Base-by-base conservation (phyloP, 2,329 filamentous ascomycete genomes). In the Aspergillus sp. region DNA sequence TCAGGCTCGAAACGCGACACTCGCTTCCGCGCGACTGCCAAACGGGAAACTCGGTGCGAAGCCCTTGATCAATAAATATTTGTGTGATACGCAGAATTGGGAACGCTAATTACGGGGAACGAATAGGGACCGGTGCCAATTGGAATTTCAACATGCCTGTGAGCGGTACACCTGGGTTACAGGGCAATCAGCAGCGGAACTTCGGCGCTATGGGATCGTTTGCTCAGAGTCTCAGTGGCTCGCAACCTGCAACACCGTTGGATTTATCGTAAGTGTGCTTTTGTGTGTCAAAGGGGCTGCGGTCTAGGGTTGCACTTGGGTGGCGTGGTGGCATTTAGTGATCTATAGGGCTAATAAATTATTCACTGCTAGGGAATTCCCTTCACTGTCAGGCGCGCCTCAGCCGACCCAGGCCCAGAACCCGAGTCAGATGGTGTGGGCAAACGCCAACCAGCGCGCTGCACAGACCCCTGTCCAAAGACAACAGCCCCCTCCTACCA, bases 81-180 rank as follows among this genome's bases (percentile, higher is more conserved):
- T 26, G 33, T 38, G 12, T 30, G 30, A 35, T 43, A 34, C 33
- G 35, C 50, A 34, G 41, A 46, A 27, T 28, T 12, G 44, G 48
- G 40, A 49, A 53, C 49, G 54, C 62, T 66, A 56, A 65, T 43
- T 28, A 39, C 32, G 44, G 43, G 38, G 39, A 42, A 40, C 46
- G 26, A 58, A 42, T 62, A 74, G 78, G 77, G 44, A 74, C 70
- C 56, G 74, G 73, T 57, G 71, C 75, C 51, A 75, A 75, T 60
- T 81, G 78, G 78, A 77, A 74, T 42, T 80, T 80, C 59, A 75
- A 75, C 42, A 64, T 75, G 46, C 75, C 76, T 39, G 72, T 76
- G 59, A 74, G 73, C 44, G 75, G 73, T 52, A 71, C 74, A 45
- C 73, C 75, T 50, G 73, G 73, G 45, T 64, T 79, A 49, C 70